Conservation (phyloP, 345 rosid genomes). For the Hirschfeldia incana region DNA sequence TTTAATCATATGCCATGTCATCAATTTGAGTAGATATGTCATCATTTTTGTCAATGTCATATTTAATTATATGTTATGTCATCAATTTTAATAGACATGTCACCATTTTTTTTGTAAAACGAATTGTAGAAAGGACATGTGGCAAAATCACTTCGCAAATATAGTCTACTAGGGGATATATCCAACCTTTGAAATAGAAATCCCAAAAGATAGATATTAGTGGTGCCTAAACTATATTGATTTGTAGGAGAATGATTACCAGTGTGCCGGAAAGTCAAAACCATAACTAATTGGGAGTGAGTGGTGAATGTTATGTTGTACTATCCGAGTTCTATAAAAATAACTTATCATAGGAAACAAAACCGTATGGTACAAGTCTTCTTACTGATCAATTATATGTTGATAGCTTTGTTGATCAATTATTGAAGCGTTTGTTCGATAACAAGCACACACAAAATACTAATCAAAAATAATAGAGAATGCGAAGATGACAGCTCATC, state of each 20-base stretch:
- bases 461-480: conserved; percentile 26
- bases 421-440: conserved; percentile 18
- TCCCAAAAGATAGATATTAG: not conserved
- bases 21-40: too few relatives aligned
- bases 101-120: too few relatives aligned
- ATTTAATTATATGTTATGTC: too few relatives aligned
- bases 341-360: conserved; percentile 15
- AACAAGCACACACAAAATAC: conserved; percentile 14
- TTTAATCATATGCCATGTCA: too few relatives aligned
- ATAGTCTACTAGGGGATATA: too few relatives aligned
- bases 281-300: not conserved
- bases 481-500: conserved; percentile 27
- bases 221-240: not conserved
- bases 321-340: not conserved
- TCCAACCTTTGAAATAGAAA: not conserved
- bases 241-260: not conserved
- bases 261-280: not conserved
- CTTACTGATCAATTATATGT: conserved; percentile 18
- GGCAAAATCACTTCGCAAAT: too few relatives aligned
- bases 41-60: too few relatives aligned
- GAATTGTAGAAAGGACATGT: too few relatives aligned
- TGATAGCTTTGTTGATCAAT: conserved; percentile 26
- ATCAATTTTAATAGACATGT: too few relatives aligned
- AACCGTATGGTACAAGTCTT: conserved; percentile 34
- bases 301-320: not conserved